These are phyloP conservation scores for Aureobasidium pullulans DNA, from an alignment of 2,329 filamentous ascomycete species.

Conservation along the genomic window DNA sequence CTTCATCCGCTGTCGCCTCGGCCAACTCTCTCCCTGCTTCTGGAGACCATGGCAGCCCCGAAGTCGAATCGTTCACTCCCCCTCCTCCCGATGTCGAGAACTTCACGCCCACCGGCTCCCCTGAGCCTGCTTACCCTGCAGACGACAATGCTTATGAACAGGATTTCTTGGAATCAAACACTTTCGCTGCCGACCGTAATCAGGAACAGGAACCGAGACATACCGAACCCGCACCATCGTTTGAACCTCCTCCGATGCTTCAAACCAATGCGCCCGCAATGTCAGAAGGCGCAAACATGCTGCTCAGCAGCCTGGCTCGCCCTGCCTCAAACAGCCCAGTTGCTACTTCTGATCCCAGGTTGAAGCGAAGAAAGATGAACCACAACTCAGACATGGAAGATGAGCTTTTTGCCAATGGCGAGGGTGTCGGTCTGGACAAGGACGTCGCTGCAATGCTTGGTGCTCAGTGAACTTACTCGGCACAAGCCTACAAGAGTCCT, in stretches of 20 bases:
- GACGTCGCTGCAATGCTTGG: constrained; percentile 18
- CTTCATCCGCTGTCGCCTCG: constrained; percentile 15
- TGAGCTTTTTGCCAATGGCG: constrained; percentile 22
- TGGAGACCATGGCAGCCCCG: constrained; percentile 29
- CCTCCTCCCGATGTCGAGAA: constrained; percentile 77
- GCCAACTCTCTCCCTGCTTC: constrained; percentile 18
- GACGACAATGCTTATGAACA: constrained; percentile 16
- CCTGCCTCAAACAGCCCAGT: constrained; percentile 19
- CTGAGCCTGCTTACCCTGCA: constrained; percentile 26
- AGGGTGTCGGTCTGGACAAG: constrained; percentile 16
- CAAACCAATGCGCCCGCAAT: constrained; percentile 4
- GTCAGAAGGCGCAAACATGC: constrained; percentile 17
- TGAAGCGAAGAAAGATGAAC: constrained; percentile 30
- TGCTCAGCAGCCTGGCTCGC: constrained; percentile 22
- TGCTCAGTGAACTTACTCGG: constrained; percentile 1
- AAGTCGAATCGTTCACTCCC: constrained; percentile 45
- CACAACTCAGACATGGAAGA: constrained; percentile 25
- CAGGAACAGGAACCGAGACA: constrained; percentile 22
- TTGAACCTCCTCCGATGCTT: constrained; percentile 21
- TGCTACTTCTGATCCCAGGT: constrained; percentile 23
- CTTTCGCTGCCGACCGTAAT: constrained; percentile 17
- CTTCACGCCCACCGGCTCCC: constrained; percentile 67
- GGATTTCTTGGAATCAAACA: constrained; percentile 15
- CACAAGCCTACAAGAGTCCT: not conserved
- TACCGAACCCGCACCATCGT: constrained; percentile 24